phyloP scores from a whole-genome alignment of 345 rosid species.

The Orychophragmus violaceus region DNA sequence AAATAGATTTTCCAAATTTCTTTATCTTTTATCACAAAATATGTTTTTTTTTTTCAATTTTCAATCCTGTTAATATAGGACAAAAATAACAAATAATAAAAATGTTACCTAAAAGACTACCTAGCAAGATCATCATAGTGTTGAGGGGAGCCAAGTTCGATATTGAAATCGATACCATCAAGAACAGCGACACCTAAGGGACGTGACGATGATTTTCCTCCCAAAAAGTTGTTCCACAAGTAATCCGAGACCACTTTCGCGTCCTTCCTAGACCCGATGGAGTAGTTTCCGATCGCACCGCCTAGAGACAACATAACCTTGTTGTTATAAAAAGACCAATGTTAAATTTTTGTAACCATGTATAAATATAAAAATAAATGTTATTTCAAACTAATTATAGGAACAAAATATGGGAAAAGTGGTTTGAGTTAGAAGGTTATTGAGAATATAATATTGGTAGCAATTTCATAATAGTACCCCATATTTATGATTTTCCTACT shows the following conservation, averaged over 20 bases:
- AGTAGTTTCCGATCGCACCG: conserved; percentile 44
- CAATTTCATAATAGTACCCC: not conserved
- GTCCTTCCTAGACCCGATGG: conserved; percentile 39
- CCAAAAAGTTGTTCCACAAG: conserved; percentile 41
- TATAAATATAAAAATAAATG: not conserved
- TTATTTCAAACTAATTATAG: not conserved
- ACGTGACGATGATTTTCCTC: conserved; percentile 39
- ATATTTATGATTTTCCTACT: too few relatives aligned
- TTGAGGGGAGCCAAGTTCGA: conserved; percentile 37
- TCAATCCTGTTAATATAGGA: too few relatives aligned
- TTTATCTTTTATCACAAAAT: not conserved
- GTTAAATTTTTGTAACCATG: not conserved
- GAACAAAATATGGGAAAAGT: not conserved
- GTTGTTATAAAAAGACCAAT: not conserved
- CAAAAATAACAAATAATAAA: too few relatives aligned
- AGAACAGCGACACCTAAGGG: conserved; percentile 49
- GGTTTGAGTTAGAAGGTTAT: not conserved
- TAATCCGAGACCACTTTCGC: conserved; percentile 40
- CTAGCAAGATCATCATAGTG: conserved; percentile 47
- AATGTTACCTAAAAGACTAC: not conserved
- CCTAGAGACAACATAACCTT: conserved; percentile 57
- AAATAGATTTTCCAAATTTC: not conserved
- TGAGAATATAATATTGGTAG: not conserved
- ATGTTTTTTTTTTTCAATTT: too few relatives aligned
- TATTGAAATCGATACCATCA: conserved; percentile 56